Evolutionary conservation across 768 basidiomycete genomes (phyloP), one percentile per base, ranked within the genome.

Genomic region (Pleurotus platypus): DNA sequence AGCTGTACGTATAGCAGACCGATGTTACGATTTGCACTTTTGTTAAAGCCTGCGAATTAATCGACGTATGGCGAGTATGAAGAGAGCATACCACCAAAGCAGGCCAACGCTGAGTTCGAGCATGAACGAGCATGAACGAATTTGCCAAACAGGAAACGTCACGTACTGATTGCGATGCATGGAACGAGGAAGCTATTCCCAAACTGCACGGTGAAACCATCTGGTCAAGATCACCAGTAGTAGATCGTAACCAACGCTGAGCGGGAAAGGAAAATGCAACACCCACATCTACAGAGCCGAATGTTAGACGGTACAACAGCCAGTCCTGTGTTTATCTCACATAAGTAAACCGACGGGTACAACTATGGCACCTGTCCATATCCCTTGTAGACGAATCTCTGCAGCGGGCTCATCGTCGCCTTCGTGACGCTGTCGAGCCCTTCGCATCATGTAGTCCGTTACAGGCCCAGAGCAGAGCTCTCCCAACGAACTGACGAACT

Each of bases 1-100:
- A 73, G 56, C 72, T 74, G 56, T 75, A 73, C 2, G 73, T 73
- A 59, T 73, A 75, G 49, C 69, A 71, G 4, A 74, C 71, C 0
- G 72, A 74, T 6, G 68, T 67, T 15, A 74, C 61, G 16, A 74
- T 72, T 63, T 74, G 72, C 24, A 72, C 72, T 74, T n/a, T 22
- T 7, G 13, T 45, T 7, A 15, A 12, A 15, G n/a, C 15, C 42
- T 35, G 8, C 30, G 8, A 1, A 45, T 16, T 9, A 16, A 7
- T 30, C n/a, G 18, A 35, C 26, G 22, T 43, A 8, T 18, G 26
- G 18, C 38, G 43, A 7, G 1, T 20, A 22, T 22, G 26, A 30
- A 20, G 11, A 22, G 3, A 30, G 2, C 68, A 61, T 51, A 74
- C 72, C 70, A 46, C 73, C 73, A 55, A 74, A 74, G 60, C 71